Conservation (phyloP, 345 rosid genomes). For the Geranium brycei region DNA sequence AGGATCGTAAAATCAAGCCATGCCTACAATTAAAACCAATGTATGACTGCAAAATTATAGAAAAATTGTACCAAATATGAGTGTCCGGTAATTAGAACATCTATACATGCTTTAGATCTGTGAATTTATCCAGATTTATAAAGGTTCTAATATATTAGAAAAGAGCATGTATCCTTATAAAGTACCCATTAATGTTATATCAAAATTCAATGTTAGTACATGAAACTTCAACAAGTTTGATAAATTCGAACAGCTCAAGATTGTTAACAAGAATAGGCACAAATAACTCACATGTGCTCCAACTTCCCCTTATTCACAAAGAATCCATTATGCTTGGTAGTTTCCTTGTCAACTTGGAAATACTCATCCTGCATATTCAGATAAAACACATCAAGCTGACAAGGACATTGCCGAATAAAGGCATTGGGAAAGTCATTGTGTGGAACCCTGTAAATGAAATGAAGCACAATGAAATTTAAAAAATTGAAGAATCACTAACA, state of each 20-base stretch:
- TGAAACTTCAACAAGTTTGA: neutral
- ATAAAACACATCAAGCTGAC: neutral
- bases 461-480: neutral
- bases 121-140: neutral
- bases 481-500: neutral
- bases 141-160: neutral
- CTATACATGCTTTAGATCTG: neutral
- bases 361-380: constrained; percentile 11
- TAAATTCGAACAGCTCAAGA: neutral
- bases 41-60: neutral
- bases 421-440: neutral
- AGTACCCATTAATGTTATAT: neutral
- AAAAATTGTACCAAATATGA: neutral
- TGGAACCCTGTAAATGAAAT: neutral
- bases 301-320: constrained; percentile 16
- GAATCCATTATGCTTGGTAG: constrained; percentile 17
- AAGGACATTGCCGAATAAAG: neutral
- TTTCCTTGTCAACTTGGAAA: constrained; percentile 14
- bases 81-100: neutral
- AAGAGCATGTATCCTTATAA: neutral
- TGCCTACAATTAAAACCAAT: neutral
- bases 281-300: constrained; percentile 13
- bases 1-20: neutral
- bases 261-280: neutral
- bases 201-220: neutral